Percentiles rank a stretch among this genome's conserved stretches.
phyloP scores from a whole-genome alignment of 148 eudicot species.

The Rhododendron ovatum region DNA sequence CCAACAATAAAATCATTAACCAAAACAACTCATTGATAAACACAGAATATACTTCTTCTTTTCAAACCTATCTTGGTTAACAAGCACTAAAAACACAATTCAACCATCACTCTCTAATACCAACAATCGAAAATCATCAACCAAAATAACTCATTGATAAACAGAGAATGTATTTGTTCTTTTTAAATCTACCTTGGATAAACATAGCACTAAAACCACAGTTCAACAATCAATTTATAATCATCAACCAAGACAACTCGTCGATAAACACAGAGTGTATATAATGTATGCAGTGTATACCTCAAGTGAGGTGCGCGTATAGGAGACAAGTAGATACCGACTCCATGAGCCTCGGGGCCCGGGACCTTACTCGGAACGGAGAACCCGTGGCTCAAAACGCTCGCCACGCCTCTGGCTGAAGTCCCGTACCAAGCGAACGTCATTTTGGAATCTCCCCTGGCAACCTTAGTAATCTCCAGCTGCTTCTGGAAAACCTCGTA shows the following conservation, averaged over 20 bases:
- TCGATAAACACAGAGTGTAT: neutral
- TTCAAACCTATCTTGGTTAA: neutral
- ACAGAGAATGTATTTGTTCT: neutral
- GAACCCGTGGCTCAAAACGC: conserved; percentile 45
- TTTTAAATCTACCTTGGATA: conserved; percentile 1
- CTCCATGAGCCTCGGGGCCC: conserved; percentile 33
- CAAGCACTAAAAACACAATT: conserved; percentile 2
- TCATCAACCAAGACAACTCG: neutral
- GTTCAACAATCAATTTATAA: conserved; percentile 3
- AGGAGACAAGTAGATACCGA: conserved; percentile 57
- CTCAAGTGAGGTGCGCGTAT: conserved; percentile 31
- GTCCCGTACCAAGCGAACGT: conserved; percentile 56
- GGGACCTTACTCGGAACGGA: conserved; percentile 20
- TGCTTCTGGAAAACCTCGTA: conserved; percentile 37
- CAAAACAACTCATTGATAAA: neutral
- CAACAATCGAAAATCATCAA: neutral
- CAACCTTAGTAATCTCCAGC: conserved; percentile 29
- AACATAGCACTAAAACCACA: conserved; percentile 1
- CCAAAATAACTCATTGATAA: neutral
- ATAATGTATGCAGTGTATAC: conserved; percentile 15
- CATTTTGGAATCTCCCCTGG: conserved; percentile 38
- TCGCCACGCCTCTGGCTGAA: conserved; percentile 30
- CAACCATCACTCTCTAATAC: conserved; percentile 1
- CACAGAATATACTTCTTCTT: neutral
- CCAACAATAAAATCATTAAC: neutral